Conservation (phyloP, 169 alveolate genomes). For the Cryptosporidium tyzzeri region DNA sequence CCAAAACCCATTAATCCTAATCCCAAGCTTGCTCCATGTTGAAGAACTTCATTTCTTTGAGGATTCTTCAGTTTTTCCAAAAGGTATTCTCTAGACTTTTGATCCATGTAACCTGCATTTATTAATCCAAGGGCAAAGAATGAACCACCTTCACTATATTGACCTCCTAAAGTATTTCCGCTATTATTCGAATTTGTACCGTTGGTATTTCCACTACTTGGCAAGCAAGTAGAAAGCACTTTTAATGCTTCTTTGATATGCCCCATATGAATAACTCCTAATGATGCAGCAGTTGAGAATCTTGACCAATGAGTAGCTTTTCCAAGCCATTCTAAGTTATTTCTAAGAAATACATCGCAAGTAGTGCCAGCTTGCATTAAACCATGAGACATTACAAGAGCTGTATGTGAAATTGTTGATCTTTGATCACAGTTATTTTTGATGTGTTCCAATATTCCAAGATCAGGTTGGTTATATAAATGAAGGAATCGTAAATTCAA, state of each 20-base stretch:
- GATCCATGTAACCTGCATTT: constrained; percentile 90
- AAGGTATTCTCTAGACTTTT: constrained; percentile 84
- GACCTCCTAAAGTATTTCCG: constrained; percentile 78
- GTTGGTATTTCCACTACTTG: constrained; percentile 6
- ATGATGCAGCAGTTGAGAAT: constrained; percentile 96
- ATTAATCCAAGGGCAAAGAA: constrained; percentile 96
- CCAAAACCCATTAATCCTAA: constrained; percentile 95
- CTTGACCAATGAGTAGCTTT: constrained; percentile 91
- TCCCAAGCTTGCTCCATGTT: constrained; percentile 98
- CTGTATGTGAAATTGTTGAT: constrained; percentile 89
- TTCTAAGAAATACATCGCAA: constrained; percentile 93
- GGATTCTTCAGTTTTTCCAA: constrained; percentile 85
- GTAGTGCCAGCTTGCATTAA: constrained; percentile 95
- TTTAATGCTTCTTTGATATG: constrained; percentile 75
- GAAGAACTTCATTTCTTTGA: constrained; percentile 88
- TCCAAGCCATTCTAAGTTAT: constrained; percentile 95
- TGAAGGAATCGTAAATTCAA: constrained; percentile 89
- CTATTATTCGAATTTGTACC: constrained; percentile 62
- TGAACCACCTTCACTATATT: constrained; percentile 97
- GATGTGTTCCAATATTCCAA: constrained; percentile 83
- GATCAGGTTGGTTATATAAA: constrained; percentile 91
- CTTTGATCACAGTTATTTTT: constrained; percentile 72
- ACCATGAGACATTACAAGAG: constrained; percentile 92
- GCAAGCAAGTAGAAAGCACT: constrained; percentile 78
- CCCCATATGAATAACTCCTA: constrained; percentile 96